phyloP scores from a whole-genome alignment of 2,329 filamentous ascomycete species.

The Sordariomycetes sp. region DNA sequence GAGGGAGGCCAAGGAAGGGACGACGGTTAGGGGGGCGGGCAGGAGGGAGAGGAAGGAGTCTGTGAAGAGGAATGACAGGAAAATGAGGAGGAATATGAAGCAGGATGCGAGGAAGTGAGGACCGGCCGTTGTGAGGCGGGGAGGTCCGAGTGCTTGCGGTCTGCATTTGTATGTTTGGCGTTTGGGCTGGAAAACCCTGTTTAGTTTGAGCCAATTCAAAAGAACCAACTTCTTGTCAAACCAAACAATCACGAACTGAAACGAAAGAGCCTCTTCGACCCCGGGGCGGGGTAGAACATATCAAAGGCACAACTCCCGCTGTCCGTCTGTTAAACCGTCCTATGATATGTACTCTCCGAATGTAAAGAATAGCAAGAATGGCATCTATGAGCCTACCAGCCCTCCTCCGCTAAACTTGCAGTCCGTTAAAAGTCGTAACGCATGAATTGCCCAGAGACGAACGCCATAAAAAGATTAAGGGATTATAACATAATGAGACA shows the following conservation, averaged over 20 bases:
- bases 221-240: background rate
- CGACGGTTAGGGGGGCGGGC: conserved; percentile 49
- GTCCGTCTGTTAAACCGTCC: too few relatives aligned
- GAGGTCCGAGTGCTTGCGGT: background rate
- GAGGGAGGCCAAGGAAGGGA: conserved; percentile 49
- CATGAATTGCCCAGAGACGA: too few relatives aligned
- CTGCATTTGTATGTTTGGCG: background rate
- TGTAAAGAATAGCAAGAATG: too few relatives aligned
- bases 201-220: background rate
- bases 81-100: conserved; percentile 55
- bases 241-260: background rate
- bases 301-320: background rate
- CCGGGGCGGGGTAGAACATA: background rate
- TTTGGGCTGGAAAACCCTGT: background rate
- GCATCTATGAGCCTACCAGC: too few relatives aligned
- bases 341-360: too few relatives aligned
- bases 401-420: too few relatives aligned
- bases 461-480: too few relatives aligned
- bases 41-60: conserved; percentile 56
- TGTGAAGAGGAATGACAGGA: conserved; percentile 59
- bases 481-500: too few relatives aligned
- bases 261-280: background rate
- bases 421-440: too few relatives aligned
- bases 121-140: background rate
- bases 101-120: conserved; percentile 8